phyloP scores from a whole-genome alignment of 2,329 filamentous ascomycete genomes.

The Penicillium sp. region DNA sequence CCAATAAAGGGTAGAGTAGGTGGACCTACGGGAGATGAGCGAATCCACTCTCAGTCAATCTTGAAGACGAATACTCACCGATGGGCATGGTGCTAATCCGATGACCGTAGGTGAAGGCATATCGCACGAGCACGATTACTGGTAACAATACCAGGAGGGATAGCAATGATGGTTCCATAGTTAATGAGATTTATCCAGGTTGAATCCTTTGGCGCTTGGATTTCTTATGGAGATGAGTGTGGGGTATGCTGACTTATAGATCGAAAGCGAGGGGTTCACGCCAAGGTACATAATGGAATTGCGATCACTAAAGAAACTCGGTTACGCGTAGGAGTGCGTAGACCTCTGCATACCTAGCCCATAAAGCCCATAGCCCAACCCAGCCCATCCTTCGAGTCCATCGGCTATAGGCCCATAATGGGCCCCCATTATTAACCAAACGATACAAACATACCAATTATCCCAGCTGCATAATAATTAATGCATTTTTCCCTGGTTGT shows the following conservation, averaged over 20 bases:
- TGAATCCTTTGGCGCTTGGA: background rate
- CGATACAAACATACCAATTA: no score
- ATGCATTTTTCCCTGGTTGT: no score
- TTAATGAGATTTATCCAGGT: no score
- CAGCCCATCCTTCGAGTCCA: no score
- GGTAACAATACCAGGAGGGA: background rate
- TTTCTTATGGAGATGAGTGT: no score
- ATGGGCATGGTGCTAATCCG: background rate
- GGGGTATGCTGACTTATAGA: background rate
- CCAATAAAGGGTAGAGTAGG: background rate
- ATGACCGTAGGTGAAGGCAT: background rate
- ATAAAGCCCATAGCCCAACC: no score
- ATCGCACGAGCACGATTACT: background rate
- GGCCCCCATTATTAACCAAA: no score
- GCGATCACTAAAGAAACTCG: background rate
- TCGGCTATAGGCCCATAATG: no score
- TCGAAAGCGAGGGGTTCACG: background rate
- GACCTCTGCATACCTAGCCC: no score
- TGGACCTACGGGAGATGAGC: background rate
- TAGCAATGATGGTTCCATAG: background rate
- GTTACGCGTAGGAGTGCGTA: background rate
- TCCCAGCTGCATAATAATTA: no score
- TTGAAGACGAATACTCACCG: background rate
- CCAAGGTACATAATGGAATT: background rate
- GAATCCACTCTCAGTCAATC: no score